These are phyloP conservation scores for Aspergillus proliferans DNA, from an alignment of 2,329 filamentous ascomycete genomes.

Conservation along the genomic window DNA sequence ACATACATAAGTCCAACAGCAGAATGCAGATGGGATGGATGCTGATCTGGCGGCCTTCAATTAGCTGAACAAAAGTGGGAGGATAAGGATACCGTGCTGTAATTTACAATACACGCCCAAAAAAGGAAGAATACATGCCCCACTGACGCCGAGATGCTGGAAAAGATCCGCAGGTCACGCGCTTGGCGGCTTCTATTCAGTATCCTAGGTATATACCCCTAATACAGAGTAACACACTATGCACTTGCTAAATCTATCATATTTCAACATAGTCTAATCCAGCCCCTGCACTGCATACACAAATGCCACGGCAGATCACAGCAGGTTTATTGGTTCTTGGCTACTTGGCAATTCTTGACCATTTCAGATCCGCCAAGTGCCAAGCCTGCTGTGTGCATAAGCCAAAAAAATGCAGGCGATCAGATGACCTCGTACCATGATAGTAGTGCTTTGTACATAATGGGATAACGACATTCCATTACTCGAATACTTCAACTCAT, in stretches of 20 bases:
- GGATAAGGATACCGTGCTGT: too few species aligned
- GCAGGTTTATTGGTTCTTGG: not conserved
- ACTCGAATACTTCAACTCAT: not conserved
- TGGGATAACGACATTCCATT: not conserved
- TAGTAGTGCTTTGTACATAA: too few species aligned
- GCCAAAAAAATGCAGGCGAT: not conserved
- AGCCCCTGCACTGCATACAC: too few species aligned
- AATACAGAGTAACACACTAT: too few species aligned
- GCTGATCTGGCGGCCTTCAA: too few species aligned
- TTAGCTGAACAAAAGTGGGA: too few species aligned
- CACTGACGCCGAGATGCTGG: slow-evolving; percentile 12
- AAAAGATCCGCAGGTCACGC: slow-evolving; percentile 16
- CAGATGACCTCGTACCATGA: not conserved
- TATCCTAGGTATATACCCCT: too few species aligned
- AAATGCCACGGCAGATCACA: slow-evolving; percentile 4
- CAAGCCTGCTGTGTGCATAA: slow-evolving; percentile 6
- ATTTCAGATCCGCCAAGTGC: slow-evolving; percentile 5
- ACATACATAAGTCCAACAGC: too few species aligned
- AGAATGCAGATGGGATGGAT: too few species aligned
- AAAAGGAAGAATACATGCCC: slow-evolving; percentile 2
- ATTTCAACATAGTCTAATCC: too few species aligned
- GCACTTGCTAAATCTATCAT: too few species aligned
- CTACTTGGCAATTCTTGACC: slow-evolving; percentile 1
- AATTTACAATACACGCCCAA: too few species aligned
- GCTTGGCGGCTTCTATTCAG: slow-evolving; percentile 4